phyloP scores from a whole-genome alignment of 2,329 filamentous ascomycete genomes.

The Mariannaea elegans region DNA sequence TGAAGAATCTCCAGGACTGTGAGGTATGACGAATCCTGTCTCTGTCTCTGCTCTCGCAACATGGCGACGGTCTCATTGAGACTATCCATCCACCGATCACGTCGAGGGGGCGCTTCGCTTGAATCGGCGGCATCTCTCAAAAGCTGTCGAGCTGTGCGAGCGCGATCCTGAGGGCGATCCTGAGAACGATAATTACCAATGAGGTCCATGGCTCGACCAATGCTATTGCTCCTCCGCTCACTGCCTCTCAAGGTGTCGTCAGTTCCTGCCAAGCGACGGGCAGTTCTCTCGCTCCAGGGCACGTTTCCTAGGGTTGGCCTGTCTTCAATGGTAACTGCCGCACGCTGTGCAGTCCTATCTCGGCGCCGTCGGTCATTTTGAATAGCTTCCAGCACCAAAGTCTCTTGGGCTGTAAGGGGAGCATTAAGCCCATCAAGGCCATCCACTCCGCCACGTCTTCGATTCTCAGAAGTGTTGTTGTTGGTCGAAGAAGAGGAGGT shows the following conservation, averaged over 20 bases:
- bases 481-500: conserved; percentile 10
- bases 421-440: conserved; percentile 56
- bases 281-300: conserved; percentile 26
- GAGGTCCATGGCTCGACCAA: conserved; percentile 52
- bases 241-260: conserved; percentile 41
- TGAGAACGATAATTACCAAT: conserved; percentile 48
- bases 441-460: conserved; percentile 45
- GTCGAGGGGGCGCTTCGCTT: conserved; percentile 24
- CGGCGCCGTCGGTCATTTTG: conserved; percentile 62
- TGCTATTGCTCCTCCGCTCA: conserved; percentile 48
- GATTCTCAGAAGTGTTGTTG: conserved; percentile 32
- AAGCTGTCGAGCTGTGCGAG: conserved; percentile 46
- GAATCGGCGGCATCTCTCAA: conserved; percentile 41
- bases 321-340: conserved; percentile 25
- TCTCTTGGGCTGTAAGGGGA: conserved; percentile 63
- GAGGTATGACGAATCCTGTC: conserved; percentile 48
- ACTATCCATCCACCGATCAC: conserved; percentile 47
- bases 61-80: conserved; percentile 48
- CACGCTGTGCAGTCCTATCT: conserved; percentile 49
- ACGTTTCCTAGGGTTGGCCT: conserved; percentile 18
- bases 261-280: conserved; percentile 30
- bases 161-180: conserved; percentile 47
- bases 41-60: conserved; percentile 47
- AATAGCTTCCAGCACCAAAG: conserved; percentile 64
- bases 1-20: conserved; percentile 51